Evolutionary conservation across 2,329 filamentous ascomycete genomes (phyloP), one percentile per base, ranked within the genome.

Genomic region (Aspergillus pseudotamarii): DNA sequence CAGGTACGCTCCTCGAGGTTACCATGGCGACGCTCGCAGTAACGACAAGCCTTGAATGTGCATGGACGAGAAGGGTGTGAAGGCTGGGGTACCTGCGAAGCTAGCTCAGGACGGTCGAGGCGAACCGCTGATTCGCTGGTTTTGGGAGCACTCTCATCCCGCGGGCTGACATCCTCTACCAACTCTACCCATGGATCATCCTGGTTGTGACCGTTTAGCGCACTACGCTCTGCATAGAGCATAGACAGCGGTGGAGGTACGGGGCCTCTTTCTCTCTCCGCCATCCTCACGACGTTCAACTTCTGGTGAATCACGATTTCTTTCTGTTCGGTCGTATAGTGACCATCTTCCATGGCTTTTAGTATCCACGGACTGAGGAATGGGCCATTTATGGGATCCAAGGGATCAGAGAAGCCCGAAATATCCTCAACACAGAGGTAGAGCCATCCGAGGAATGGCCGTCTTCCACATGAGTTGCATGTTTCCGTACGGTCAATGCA

Each of bases 341-440:
- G 71, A 1, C 79, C 79, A 9, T 74, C 64, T 4, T 73, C 71
- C 54, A 83, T 81, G 45, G 78, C 81, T 48, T 79, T 72, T 54
- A 80, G 71, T 14, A 83, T 73, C 65, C 77, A 79, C 14, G 70
- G 62, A 61, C 74, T 80, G 65, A 85, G 68, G 38, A 70, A 51
- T 8, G 66, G 63, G 10, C 59, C 62, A 9, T 57, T 50, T 21
- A 38, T 53, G 3, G 66, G 64, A 36, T 66, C 60, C 11, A 64
- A 56, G 23, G 59, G 58, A 21, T 61, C 75, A 34, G 85, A 70
- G 46, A 80, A 69, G 19, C 78, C 72, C 34, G 86, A 82, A 12
- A 79, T 80, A 69, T 93, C 91, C 73, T 91, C 86, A 14, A 83
- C 85, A 75, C 92, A 95, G 63, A 85, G 82, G 75, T 92, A 95